Conservation (phyloP, 805 yeast species). For the Monosporozyma yasuniensis region DNA sequence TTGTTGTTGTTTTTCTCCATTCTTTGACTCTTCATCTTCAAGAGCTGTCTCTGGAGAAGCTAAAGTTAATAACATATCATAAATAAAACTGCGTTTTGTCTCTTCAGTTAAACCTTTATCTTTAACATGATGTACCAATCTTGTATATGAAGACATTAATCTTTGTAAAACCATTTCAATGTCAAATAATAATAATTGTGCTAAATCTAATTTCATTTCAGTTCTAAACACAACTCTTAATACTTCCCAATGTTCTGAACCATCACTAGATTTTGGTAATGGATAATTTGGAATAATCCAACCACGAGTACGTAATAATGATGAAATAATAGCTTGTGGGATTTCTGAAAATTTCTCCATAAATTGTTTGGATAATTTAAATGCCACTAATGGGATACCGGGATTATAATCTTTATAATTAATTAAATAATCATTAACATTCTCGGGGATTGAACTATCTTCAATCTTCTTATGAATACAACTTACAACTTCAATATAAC, state of each 20-base stretch:
- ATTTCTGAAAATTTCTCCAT: constrained; percentile 58
- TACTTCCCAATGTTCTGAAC: constrained; percentile 53
- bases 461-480: constrained; percentile 60
- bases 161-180: constrained; percentile 15
- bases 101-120: constrained; percentile 3
- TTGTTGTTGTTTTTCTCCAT: neutral
- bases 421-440: constrained; percentile 22
- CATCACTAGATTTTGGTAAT: constrained; percentile 44
- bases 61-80: constrained; percentile 17
- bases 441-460: constrained; percentile 12
- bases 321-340: constrained; percentile 70
- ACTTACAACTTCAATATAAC: constrained; percentile 63
- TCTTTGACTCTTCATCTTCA: constrained; percentile 6
- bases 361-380: constrained; percentile 58
- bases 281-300: constrained; percentile 88
- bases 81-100: constrained; percentile 12
- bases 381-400: constrained; percentile 87
- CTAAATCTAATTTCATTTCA: constrained; percentile 41
- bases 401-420: constrained; percentile 46
- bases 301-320: constrained; percentile 66
- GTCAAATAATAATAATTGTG: constrained; percentile 28
- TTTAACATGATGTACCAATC: constrained; percentile 5
- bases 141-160: constrained; percentile 15
- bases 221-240: constrained; percentile 77
- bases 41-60: constrained; percentile 15